These are phyloP conservation scores for Fusarium hainanense DNA, from an alignment of 2,329 filamentous ascomycete genomes.

Conservation along the genomic window DNA sequence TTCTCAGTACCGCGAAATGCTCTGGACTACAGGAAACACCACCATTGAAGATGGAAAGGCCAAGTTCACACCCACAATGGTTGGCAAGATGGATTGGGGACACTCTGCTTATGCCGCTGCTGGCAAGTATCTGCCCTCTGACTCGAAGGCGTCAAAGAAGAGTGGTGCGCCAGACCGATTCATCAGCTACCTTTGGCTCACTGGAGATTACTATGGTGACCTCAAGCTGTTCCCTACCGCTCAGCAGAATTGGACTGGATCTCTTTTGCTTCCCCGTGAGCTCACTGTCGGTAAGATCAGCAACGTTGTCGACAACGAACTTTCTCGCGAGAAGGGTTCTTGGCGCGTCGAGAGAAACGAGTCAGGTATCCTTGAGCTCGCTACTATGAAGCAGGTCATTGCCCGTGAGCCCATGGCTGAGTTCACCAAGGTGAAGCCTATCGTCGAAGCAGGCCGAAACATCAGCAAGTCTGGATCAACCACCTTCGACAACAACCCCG, in stretches of 20 bases:
- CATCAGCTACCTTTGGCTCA: conserved; percentile 56
- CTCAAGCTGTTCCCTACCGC: conserved; percentile 50
- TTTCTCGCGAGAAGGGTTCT: conserved; percentile 52
- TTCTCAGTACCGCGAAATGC: conserved; percentile 54
- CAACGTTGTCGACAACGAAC: conserved; percentile 55
- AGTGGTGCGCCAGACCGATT: conserved; percentile 56
- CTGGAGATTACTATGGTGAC: conserved; percentile 55
- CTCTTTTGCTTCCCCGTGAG: conserved; percentile 56
- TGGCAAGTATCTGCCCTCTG: conserved; percentile 54
- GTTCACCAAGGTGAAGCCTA: conserved; percentile 44
- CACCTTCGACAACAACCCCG: conserved; percentile 21
- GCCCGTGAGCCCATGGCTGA: conserved; percentile 51
- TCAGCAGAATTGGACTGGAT: conserved; percentile 59
- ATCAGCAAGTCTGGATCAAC: conserved; percentile 27
- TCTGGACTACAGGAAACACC: conserved; percentile 55
- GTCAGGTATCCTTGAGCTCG: conserved; percentile 51
- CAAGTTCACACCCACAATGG: conserved; percentile 55
- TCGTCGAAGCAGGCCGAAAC: conserved; percentile 42
- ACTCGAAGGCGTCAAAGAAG: conserved; percentile 51
- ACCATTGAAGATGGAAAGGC: conserved; percentile 43
- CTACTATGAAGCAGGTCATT: conserved; percentile 53
- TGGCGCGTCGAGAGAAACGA: conserved; percentile 51
- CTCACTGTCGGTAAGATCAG: conserved; percentile 54
- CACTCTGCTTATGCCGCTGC: conserved; percentile 56
- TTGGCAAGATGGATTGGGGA: conserved; percentile 56